Evolutionary conservation across 805 yeast species (phyloP).

Genomic region (Zygosaccharomyces kombuchaensis): DNA sequence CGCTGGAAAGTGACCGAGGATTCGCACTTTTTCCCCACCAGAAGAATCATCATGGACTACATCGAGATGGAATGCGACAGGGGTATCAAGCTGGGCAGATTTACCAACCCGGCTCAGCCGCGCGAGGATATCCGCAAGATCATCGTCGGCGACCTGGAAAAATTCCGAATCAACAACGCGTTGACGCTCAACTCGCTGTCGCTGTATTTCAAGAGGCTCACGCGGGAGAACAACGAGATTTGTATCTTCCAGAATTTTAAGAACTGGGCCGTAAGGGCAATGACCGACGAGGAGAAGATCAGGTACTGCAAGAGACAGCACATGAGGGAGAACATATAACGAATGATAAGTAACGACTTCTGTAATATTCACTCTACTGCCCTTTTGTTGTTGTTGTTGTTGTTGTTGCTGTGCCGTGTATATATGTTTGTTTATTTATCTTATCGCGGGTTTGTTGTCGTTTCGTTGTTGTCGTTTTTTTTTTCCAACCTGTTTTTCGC

Average conservation of each 20-base stretch:
- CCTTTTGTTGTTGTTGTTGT: not conserved
- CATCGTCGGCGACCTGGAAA: constrained; percentile 35
- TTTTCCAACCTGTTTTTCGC: not conserved
- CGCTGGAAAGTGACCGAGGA: constrained; percentile 39
- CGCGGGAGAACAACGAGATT: constrained; percentile 29
- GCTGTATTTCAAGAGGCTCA: constrained; percentile 31
- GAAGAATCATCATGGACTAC: constrained; percentile 37
- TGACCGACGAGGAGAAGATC: constrained; percentile 31
- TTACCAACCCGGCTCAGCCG: constrained; percentile 26
- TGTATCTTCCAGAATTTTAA: constrained; percentile 32
- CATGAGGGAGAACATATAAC: constrained; percentile 7
- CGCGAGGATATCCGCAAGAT: constrained; percentile 33
- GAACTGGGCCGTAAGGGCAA: constrained; percentile 30
- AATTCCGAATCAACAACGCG: constrained; percentile 33
- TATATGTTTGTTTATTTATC: not conserved
- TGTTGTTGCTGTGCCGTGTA: not conserved
- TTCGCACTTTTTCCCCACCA: constrained; percentile 38
- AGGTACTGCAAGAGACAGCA: constrained; percentile 33
- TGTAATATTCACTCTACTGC: not conserved
- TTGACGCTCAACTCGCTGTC: constrained; percentile 35
- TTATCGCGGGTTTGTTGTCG: not conserved
- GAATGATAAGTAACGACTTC: constrained; percentile 3
- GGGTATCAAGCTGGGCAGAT: constrained; percentile 33
- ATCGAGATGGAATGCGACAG: constrained; percentile 36
- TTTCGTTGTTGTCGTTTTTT: not conserved